phyloP scores from a whole-genome alignment of 331 rosid genomes.

The Erythrophleum ivorense region DNA sequence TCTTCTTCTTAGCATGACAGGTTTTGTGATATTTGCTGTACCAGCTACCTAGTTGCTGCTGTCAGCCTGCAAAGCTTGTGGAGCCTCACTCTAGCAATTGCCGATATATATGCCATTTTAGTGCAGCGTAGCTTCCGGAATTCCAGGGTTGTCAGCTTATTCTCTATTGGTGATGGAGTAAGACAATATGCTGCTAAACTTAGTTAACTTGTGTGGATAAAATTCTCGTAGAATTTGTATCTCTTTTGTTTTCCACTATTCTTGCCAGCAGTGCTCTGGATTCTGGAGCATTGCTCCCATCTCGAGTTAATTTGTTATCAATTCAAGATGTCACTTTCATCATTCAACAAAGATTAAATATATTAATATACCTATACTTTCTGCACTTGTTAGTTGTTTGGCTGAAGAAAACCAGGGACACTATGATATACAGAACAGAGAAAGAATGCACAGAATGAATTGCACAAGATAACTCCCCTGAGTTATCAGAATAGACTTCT shows the following conservation, averaged over 20 bases:
- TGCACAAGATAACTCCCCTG: background rate
- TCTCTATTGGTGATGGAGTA: constrained; percentile 83
- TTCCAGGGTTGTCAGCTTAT: constrained; percentile 52
- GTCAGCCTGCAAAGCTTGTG: constrained; percentile 71
- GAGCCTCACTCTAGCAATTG: constrained; percentile 64
- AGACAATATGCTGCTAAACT: constrained; percentile 32
- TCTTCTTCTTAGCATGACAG: constrained; percentile 30
- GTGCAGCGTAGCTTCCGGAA: constrained; percentile 70
- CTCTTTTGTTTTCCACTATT: background rate
- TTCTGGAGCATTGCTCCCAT: background rate
- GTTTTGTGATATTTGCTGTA: constrained; percentile 42
- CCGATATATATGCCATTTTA: constrained; percentile 71
- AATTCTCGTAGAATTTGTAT: background rate
- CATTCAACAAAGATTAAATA: background rate
- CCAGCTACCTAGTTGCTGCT: constrained; percentile 81
- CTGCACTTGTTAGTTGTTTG: background rate
- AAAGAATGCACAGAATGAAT: background rate
- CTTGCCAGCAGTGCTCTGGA: background rate
- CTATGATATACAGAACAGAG: background rate
- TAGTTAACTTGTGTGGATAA: constrained; percentile 4
- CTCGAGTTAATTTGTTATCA: background rate
- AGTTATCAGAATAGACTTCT: background rate
- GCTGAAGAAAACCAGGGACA: background rate
- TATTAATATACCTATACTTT: background rate
- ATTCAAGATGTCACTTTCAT: background rate